A percentile compares a stretch with the other conserved stretches of the same genome.
Evolutionary conservation across 2,329 filamentous ascomycete species (phyloP).

Genomic region (Epichloe gansuensis): DNA sequence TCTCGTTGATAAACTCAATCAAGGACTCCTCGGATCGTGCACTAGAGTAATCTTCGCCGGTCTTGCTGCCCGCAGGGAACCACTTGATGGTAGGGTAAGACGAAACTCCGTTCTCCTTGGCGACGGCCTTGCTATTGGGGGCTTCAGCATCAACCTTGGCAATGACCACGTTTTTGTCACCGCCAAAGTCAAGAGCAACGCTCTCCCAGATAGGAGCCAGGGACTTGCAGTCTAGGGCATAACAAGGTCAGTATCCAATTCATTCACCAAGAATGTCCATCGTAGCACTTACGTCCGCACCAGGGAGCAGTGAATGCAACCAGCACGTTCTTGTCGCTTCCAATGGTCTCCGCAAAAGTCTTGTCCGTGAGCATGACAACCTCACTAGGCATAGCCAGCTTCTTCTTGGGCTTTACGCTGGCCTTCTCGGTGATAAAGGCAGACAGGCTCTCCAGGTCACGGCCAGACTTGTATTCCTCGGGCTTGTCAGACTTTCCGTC

Average conservation of each 20-base stretch:
- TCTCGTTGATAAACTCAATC: conserved; percentile 71
- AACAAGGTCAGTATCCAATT: not conserved
- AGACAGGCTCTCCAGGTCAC: conserved; percentile 75
- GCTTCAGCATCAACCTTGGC: conserved; percentile 94
- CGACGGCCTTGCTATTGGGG: conserved; percentile 67
- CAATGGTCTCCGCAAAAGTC: conserved; percentile 65
- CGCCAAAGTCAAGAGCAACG: conserved; percentile 66
- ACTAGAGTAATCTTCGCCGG: conserved; percentile 57
- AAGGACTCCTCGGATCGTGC: conserved; percentile 67
- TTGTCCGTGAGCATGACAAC: conserved; percentile 71
- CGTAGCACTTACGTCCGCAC: conserved; percentile 75
- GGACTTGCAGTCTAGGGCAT: conserved; percentile 73
- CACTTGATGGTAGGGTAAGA: conserved; percentile 97
- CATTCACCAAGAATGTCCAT: not conserved
- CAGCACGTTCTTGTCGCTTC: conserved; percentile 75
- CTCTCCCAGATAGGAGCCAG: conserved; percentile 86
- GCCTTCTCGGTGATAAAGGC: conserved; percentile 80
- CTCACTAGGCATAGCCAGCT: conserved; percentile 57
- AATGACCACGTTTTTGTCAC: conserved; percentile 67
- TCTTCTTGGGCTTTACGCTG: conserved; percentile 66
- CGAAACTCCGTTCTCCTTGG: conserved; percentile 61
- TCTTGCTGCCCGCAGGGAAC: conserved; percentile 75
- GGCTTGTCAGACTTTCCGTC: conserved; percentile 86
- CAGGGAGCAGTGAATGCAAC: conserved; percentile 97
- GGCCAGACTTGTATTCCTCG: conserved; percentile 70